These are phyloP conservation scores for Tetradesmus lagerheimii DNA, from an alignment of 139 green algal genomes.

Conservation along the genomic window DNA sequence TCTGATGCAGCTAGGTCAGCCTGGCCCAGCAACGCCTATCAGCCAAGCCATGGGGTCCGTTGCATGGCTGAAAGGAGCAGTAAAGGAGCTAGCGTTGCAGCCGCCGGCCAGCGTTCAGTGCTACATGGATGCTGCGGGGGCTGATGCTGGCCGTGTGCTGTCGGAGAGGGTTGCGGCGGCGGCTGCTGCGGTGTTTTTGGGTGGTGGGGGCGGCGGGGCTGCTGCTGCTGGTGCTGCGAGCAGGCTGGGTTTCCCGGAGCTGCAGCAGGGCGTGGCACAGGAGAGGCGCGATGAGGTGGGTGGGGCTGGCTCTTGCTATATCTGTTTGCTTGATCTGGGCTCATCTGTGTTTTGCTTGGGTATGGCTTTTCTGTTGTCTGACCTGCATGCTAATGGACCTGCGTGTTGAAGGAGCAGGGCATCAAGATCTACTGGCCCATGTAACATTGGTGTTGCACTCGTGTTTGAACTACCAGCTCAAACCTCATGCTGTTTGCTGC, in stretches of 20 bases:
- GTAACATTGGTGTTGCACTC: no score
- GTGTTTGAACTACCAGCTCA: no score
- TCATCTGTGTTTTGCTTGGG: background rate
- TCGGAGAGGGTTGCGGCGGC: conserved; percentile 18
- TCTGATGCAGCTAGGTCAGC: conserved; percentile 46
- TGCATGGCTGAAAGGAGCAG: conserved; percentile 64
- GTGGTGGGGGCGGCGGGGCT: background rate
- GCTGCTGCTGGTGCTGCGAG: conserved; percentile 25
- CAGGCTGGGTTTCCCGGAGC: background rate
- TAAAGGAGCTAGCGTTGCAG: background rate
- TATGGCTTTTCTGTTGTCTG: background rate
- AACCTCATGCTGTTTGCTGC: no score
- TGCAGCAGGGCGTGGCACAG: conserved; percentile 33
- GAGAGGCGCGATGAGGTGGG: conserved; percentile 33
- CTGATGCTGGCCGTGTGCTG: conserved; percentile 17
- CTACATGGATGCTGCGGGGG: conserved; percentile 33
- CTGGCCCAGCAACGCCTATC: conserved; percentile 58
- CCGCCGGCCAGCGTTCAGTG: background rate
- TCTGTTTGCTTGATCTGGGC: background rate
- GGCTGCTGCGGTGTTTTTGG: conserved; percentile 32
- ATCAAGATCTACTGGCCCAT: no score
- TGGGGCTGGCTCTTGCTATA: background rate
- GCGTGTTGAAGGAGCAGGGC: no score
- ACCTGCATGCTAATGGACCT: no score
- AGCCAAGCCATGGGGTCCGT: conserved; percentile 62